Evolutionary conservation across 2,329 filamentous ascomycete genomes (phyloP), one percentile per base, ranked within the genome.

Genomic region (Beauveria bassiana): DNA sequence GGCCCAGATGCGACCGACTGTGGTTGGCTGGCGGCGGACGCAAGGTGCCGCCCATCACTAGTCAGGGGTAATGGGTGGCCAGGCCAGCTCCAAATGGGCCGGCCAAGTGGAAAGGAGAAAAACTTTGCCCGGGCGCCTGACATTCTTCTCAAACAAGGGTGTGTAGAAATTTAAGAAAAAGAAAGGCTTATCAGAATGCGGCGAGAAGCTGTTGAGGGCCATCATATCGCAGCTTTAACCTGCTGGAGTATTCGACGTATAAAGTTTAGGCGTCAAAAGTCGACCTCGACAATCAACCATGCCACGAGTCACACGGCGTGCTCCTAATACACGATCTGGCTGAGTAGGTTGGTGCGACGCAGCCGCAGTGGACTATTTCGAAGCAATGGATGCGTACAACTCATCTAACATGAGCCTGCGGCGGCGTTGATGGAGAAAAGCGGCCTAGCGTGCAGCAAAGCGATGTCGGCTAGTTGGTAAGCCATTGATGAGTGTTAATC

Each of bases 11-110:
- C 14, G 28, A 18, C 45, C 16, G 12, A n/a, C 31, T 46, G 16
- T 50, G 56, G 46, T 59, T 59, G 56, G 55, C 46, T 50, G 34
- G 46, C 7, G 14, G 31, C 20, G 47, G 47, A 59, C 22, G 56
- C 56, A 51, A 18, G 46, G 34, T 51, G 55, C 45, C 46, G 31
- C 34, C 22, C 31, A 24, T 59, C 46, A 28, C 59, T 60, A 56
- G 51, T 56, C 59, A 54, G 59, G 59, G 59, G 52, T 55, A 47
- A 56, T 14, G 18, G 24, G 14, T 20, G 61, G 51, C 22, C 18
- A 28, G 14, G 18, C 34, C 45, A 40, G 22, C 9, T 14, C 22
- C 46, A 8, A 34, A 24, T 16, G 10, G 34, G 34, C 12, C 34
- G 14, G 52, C 24, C 52, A 38, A 34, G 46, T 47, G 34, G 43